Evolutionary conservation across 2,329 filamentous ascomycete species (phyloP).

Genomic region (Colletotrichum sansevieriae): DNA sequence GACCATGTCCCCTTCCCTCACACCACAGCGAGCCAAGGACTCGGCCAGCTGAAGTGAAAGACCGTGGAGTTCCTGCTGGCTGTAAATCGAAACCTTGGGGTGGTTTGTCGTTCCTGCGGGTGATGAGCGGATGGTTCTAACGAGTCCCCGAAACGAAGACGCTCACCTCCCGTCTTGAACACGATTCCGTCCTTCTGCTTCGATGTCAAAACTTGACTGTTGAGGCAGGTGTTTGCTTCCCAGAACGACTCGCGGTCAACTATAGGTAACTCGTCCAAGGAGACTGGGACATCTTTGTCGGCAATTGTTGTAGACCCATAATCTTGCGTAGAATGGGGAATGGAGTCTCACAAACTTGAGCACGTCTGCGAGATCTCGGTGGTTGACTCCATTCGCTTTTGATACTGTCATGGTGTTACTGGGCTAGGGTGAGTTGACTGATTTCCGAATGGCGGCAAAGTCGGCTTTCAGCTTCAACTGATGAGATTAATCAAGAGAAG

Average conservation of each 20-base stretch:
- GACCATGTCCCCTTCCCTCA: constrained; percentile 26
- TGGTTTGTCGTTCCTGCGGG: constrained; percentile 29
- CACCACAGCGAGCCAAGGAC: constrained; percentile 24
- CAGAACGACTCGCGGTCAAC: constrained; percentile 33
- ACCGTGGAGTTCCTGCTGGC: constrained; percentile 25
- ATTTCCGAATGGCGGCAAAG: neutral
- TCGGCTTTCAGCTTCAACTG: neutral
- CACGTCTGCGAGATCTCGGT: constrained; percentile 13
- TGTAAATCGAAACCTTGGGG: constrained; percentile 35
- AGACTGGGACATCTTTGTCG: neutral
- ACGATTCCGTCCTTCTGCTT: constrained; percentile 35
- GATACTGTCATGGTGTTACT: constrained; percentile 10
- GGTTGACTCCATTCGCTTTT: neutral
- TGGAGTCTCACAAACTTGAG: constrained; percentile 28
- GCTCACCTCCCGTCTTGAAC: constrained; percentile 34
- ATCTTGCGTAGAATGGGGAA: constrained; percentile 27
- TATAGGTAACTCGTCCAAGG: constrained; percentile 10
- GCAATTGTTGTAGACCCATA: neutral
- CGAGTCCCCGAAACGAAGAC: no score
- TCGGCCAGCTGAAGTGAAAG: constrained; percentile 32
- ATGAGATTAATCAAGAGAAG: neutral
- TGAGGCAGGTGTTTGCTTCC: constrained; percentile 32
- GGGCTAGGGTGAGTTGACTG: no score
- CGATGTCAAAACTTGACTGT: constrained; percentile 31
- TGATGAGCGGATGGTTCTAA: neutral